Conservation (phyloP, 192 early-diverging fungal genomes). For the Endogone sp. region DNA sequence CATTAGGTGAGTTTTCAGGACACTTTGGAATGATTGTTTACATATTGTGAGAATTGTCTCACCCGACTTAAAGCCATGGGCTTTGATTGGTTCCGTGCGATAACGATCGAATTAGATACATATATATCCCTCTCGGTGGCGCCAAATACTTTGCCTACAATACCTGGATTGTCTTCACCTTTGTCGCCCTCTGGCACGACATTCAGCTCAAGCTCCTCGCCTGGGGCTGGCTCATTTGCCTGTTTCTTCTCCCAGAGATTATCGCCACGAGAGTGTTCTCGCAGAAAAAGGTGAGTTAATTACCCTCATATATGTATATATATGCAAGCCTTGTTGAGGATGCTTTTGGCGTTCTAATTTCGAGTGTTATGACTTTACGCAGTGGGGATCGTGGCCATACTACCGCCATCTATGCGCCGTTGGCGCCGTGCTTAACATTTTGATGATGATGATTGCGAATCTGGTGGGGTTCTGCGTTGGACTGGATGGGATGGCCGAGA, state of each 20-base stretch:
- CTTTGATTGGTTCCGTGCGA: too few relatives aligned
- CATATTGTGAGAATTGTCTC: conserved; percentile 1
- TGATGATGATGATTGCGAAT: conserved; percentile 94
- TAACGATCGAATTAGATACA: conserved; percentile 55
- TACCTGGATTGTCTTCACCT: conserved; percentile 87
- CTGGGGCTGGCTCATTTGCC: conserved; percentile 88
- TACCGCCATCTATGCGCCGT: conserved; percentile 78
- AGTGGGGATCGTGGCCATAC: conserved; percentile 52
- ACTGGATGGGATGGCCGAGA: conserved; percentile 74
- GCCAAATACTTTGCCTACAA: conserved; percentile 64
- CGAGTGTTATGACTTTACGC: conserved; percentile 1
- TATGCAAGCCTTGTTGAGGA: not conserved
- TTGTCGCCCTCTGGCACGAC: conserved; percentile 99
- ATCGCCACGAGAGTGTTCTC: conserved; percentile 56
- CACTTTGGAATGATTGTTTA: too few relatives aligned
- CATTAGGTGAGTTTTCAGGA: conserved; percentile 55
- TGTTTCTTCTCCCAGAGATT: conserved; percentile 86
- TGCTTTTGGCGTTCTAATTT: not conserved
- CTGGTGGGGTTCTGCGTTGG: conserved; percentile 94
- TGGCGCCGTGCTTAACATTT: conserved; percentile 84
- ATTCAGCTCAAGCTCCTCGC: conserved; percentile 77
- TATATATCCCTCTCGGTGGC: conserved; percentile 94
- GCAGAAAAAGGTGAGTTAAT: conserved; percentile 37
- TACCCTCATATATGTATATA: too few relatives aligned
- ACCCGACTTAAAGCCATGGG: too few relatives aligned